A percentile compares a stretch with the other conserved stretches of the same genome.
phyloP scores from a whole-genome alignment of 768 basidiomycete genomes.

The Amanita molliuscula region DNA sequence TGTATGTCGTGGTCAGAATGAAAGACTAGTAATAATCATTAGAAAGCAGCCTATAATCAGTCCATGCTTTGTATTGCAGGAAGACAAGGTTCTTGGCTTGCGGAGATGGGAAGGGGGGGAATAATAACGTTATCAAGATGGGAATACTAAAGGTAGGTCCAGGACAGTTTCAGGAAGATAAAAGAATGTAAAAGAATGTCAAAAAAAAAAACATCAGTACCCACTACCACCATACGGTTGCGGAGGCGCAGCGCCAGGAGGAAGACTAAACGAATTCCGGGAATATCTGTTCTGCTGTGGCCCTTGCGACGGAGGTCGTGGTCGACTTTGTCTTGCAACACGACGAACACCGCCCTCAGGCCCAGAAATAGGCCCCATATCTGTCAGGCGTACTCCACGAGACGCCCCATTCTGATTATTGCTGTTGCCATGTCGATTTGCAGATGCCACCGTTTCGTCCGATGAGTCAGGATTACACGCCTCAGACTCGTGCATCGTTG shows the following conservation, averaged over 20 bases:
- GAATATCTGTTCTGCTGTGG: conserved; percentile 65
- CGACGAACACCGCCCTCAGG: conserved; percentile 64
- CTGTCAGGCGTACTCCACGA: conserved; percentile 71
- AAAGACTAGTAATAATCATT: background rate
- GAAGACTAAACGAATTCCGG: conserved; percentile 47
- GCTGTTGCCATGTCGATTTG: conserved; percentile 21
- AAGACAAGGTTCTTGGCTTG: background rate
- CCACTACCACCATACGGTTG: conserved; percentile 22
- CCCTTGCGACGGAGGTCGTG: conserved; percentile 48
- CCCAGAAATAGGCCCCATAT: conserved; percentile 75
- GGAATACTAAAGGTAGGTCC: conserved; percentile 2
- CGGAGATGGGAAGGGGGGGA: background rate
- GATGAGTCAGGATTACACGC: conserved; percentile 24
- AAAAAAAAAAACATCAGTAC: background rate
- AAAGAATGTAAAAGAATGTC: background rate
- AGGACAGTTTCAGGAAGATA: background rate
- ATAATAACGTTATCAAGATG: background rate
- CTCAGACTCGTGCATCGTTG: conserved; percentile 25
- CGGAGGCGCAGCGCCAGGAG: conserved; percentile 70
- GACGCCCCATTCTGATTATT: conserved; percentile 22
- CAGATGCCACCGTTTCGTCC: conserved; percentile 21
- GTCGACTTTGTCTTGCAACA: conserved; percentile 47
- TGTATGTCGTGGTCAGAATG: background rate
- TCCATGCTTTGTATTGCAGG: background rate
- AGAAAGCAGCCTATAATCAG: background rate